phyloP scores from a whole-genome alignment of 345 rosid genomes.

The Leavenworthia alabamica region DNA sequence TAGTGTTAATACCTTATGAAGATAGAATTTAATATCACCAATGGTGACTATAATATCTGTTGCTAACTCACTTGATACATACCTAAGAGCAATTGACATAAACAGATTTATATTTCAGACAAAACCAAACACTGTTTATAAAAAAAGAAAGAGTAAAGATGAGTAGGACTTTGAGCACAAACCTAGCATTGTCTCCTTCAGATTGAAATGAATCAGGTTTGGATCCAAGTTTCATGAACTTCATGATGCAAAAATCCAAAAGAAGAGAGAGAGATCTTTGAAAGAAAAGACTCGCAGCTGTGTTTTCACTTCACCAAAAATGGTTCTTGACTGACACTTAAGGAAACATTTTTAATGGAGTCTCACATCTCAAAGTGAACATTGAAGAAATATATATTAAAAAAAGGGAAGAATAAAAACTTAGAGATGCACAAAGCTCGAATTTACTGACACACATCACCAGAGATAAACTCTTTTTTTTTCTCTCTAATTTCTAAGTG shows the following conservation, averaged over 20 bases:
- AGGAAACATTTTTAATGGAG: conserved; percentile 36
- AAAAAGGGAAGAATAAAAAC: background rate
- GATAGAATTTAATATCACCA: conserved; percentile 59
- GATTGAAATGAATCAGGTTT: conserved; percentile 75
- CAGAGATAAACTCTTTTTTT: conserved; percentile 29
- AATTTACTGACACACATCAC: conserved; percentile 50
- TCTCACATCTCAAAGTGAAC: conserved; percentile 34
- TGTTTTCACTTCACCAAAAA: too few relatives aligned
- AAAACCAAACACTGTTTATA: background rate
- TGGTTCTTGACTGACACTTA: conserved; percentile 39
- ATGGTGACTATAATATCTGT: conserved; percentile 53
- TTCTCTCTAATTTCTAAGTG: conserved; percentile 37
- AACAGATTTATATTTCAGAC: conserved; percentile 13
- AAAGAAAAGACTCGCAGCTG: background rate
- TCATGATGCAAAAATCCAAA: conserved; percentile 36
- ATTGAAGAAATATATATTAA: conserved; percentile 11
- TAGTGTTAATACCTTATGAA: conserved; percentile 54
- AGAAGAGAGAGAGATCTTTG: conserved; percentile 5
- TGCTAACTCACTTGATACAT: conserved; percentile 61
- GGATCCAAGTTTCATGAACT: conserved; percentile 94
- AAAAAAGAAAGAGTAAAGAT: background rate
- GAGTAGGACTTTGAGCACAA: background rate
- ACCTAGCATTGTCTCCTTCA: conserved; percentile 59
- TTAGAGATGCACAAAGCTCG: conserved; percentile 42
- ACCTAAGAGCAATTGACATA: conserved; percentile 36